Base-by-base conservation (phyloP, 805 yeast genomes). In the Kockiozyma suomiensis region DNA sequence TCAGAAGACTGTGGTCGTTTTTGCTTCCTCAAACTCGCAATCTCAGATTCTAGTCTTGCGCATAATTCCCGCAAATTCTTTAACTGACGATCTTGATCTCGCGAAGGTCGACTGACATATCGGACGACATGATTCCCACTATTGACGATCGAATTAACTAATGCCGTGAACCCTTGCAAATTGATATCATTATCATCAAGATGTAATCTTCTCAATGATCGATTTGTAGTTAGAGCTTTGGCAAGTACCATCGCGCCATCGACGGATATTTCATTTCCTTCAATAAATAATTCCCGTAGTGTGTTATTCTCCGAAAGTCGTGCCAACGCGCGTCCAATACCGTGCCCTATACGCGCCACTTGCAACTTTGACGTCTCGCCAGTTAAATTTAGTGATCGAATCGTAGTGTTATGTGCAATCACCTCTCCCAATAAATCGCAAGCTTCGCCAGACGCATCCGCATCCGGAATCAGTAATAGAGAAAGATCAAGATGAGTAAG, bases 281-380 rank as follows among this genome's bases (percentile, higher is more conserved):
- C 62, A 28, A 67, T 56, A 25, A 53, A 53, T 8, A 67, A 57
- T 33, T 56, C 61, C 15, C 58, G 38, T 19, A 67, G 51, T 17
- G 62, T 52, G 7, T 19, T 52, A 32, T 67, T 67, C 33, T 55
- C 58, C 4, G 57, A 25, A 8, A 67, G 53, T 17, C 61, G 52
- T 3, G 50, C 53, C n/a, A 67, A 40, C 12, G 70, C 67, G 38
- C 56, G 54, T 19, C 66, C 68, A 17, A 67, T 45, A 1, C 64
- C 66, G 37, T 58, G 66, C 2, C 70, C 70, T 10, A 67, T 56
- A 6, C 69, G 59, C 19, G 70, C 67, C n/a, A 65, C 64, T 51
- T 67, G 70, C 33, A 67, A 58, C 56, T 67, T 67, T 13, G 67
- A 65, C 12, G 67, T 67, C 53, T 67, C 70, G 19, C 70, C 70